A percentile compares a stretch with the other conserved stretches of the same genome.
These are phyloP conservation scores for Dalbergia cultrata DNA, from an alignment of 306 rosid genomes.

Conservation along the genomic window DNA sequence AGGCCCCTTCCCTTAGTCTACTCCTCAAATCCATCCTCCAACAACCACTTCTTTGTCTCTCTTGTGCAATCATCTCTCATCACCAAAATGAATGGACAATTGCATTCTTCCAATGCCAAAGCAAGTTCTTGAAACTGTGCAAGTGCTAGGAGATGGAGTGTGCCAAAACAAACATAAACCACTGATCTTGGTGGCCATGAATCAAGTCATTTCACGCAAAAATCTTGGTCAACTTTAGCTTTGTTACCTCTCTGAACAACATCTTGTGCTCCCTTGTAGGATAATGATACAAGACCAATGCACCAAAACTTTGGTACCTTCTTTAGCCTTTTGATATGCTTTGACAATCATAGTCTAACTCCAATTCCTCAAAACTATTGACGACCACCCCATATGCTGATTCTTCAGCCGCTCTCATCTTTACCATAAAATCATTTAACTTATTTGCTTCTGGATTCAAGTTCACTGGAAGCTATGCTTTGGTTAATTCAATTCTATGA, in stretches of 20 bases:
- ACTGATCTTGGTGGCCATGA: constrained; percentile 40
- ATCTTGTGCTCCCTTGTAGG: constrained; percentile 46
- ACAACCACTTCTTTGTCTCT: constrained; percentile 50
- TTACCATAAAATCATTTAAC: not conserved
- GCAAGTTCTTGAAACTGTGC: constrained; percentile 63
- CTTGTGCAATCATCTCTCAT: constrained; percentile 14
- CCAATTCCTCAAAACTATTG: constrained; percentile 65
- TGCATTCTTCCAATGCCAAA: constrained; percentile 59
- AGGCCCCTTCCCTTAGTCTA: constrained; percentile 48
- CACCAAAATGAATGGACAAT: constrained; percentile 55
- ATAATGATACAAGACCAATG: constrained; percentile 62
- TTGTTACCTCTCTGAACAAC: constrained; percentile 60
- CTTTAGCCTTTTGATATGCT: constrained; percentile 36
- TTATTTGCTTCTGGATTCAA: not conserved
- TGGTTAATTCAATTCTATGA: constrained; percentile 50
- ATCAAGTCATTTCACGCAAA: constrained; percentile 60
- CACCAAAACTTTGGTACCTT: constrained; percentile 51
- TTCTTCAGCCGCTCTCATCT: constrained; percentile 35
- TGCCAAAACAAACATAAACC: constrained; percentile 61
- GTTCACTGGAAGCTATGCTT: constrained; percentile 39
- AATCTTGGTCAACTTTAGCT: constrained; percentile 38
- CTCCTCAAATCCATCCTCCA: constrained; percentile 58
- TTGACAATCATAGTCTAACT: constrained; percentile 45
- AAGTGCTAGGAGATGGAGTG: constrained; percentile 36
- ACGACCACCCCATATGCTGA: constrained; percentile 51